Percentiles rank a stretch among this genome's conserved stretches.
These are phyloP conservation scores for Trichoderma citrinoviride DNA, from an alignment of 2,329 filamentous ascomycete genomes.

Conservation along the genomic window DNA sequence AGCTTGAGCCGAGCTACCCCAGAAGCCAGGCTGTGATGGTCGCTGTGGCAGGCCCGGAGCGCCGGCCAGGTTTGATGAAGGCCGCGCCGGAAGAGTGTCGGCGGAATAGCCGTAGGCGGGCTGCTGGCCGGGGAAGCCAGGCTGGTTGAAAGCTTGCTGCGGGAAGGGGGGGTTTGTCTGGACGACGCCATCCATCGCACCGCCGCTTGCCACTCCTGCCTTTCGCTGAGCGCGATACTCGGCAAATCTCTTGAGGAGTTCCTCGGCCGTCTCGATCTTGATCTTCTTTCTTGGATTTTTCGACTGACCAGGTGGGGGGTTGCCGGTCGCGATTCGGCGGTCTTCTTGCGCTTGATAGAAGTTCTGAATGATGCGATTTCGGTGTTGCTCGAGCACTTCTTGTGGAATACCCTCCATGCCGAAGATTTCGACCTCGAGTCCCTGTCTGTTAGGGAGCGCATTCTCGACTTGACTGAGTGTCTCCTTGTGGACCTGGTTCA, in stretches of 20 bases:
- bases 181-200: conserved; percentile 39
- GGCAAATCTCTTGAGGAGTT: conserved; percentile 76
- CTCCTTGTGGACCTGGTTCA: conserved; percentile 99
- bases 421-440: conserved; percentile 92
- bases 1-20: conserved; percentile 28
- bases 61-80: conserved; percentile 39
- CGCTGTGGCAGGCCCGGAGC: conserved; percentile 46
- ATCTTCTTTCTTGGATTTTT: conserved; percentile 68
- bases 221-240: conserved; percentile 70
- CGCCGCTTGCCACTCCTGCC: conserved; percentile 52
- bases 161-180: conserved; percentile 21
- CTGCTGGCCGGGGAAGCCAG: conserved; percentile 26
- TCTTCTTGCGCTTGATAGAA: conserved; percentile 85
- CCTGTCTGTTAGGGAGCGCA: conserved; percentile 80
- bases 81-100: conserved; percentile 47
- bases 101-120: conserved; percentile 37
- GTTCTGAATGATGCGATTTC: conserved; percentile 79
- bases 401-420: conserved; percentile 96
- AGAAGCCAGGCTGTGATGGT: conserved; percentile 38
- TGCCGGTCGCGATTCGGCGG: conserved; percentile 76
- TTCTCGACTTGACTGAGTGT: conserved; percentile 85
- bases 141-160: conserved; percentile 24
- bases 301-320: conserved; percentile 67
- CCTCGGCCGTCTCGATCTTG: conserved; percentile 70
- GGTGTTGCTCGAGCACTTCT: conserved; percentile 77